Evolutionary conservation across 1,284 basidiomycete species (phyloP).

Genomic region (Moesziomyces sp.): DNA sequence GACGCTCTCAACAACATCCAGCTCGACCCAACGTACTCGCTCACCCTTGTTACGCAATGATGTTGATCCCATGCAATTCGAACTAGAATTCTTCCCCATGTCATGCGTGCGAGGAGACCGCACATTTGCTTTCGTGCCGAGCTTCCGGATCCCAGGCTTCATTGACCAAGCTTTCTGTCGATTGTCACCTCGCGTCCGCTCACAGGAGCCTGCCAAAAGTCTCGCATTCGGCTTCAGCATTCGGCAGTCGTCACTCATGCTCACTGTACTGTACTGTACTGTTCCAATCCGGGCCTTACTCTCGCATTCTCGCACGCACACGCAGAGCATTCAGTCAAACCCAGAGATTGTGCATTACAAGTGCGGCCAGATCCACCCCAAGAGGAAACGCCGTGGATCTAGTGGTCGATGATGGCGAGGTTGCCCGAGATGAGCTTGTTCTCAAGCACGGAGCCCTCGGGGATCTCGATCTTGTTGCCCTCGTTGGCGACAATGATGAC

Average conservation of each 20-base stretch:
- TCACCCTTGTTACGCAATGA: slow-evolving; percentile 1
- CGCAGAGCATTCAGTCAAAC: neutral
- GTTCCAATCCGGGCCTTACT: neutral
- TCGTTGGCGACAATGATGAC: slow-evolving; percentile 83
- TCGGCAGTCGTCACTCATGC: neutral
- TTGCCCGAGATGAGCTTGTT: slow-evolving; percentile 74
- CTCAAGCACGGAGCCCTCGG: slow-evolving; percentile 92
- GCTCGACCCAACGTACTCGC: slow-evolving; percentile 74
- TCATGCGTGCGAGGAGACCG: too few relatives aligned
- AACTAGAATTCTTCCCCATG: too few relatives aligned
- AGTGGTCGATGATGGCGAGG: slow-evolving; percentile 68
- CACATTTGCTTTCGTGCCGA: too few relatives aligned
- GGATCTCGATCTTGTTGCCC: slow-evolving; percentile 92
- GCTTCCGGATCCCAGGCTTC: too few relatives aligned
- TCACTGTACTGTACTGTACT: neutral
- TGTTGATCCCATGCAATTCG: neutral
- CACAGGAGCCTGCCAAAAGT: too few relatives aligned
- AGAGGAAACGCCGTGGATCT: slow-evolving; percentile 3
- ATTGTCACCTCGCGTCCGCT: too few relatives aligned
- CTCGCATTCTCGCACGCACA: slow-evolving; percentile 1
- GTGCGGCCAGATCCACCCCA: neutral
- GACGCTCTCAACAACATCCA: slow-evolving; percentile 81
- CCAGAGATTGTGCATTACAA: neutral
- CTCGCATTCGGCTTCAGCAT: too few relatives aligned
- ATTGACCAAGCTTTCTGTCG: too few relatives aligned